Conservation (phyloP, 768 basidiomycete genomes). For the Holtermannia corniformis region DNA sequence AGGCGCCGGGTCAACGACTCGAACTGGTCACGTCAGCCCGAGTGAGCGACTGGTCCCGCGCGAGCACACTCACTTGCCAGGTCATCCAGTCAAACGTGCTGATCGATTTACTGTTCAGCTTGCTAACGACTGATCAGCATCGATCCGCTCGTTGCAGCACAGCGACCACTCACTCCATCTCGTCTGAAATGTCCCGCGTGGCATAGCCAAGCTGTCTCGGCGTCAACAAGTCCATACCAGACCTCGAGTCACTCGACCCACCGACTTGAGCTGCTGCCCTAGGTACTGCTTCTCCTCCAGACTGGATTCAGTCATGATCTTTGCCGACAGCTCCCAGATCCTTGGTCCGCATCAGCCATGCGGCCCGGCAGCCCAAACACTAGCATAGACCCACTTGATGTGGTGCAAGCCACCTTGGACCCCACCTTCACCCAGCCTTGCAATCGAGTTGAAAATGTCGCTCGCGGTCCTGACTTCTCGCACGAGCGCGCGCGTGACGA, state of each 20-base stretch:
- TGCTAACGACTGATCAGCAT: not conserved
- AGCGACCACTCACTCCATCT: conserved; percentile 8
- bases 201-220: conserved; percentile 26
- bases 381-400: conserved; percentile 18
- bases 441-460: conserved; percentile 28
- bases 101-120: conserved; percentile 25
- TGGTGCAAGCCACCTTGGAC: conserved; percentile 20
- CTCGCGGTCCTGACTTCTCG: conserved; percentile 22
- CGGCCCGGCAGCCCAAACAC: too few species aligned
- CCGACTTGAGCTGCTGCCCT: conserved; percentile 21
- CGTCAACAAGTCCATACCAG: conserved; percentile 5
- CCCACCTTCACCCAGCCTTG: conserved; percentile 19
- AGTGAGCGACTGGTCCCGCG: not conserved
- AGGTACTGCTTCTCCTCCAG: conserved; percentile 23
- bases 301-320: conserved; percentile 19
- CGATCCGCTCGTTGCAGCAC: too few species aligned
- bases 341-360: conserved; percentile 9
- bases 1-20: not conserved
- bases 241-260: conserved; percentile 5
- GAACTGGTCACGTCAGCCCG: too few species aligned
- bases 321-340: conserved; percentile 29
- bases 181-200: conserved; percentile 28
- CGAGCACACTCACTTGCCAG: conserved; percentile 24
- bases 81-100: conserved; percentile 33
- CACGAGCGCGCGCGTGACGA: conserved; percentile 18